phyloP scores from a whole-genome alignment of 2,329 filamentous ascomycete species.

The Botrytis hyacinthi region DNA sequence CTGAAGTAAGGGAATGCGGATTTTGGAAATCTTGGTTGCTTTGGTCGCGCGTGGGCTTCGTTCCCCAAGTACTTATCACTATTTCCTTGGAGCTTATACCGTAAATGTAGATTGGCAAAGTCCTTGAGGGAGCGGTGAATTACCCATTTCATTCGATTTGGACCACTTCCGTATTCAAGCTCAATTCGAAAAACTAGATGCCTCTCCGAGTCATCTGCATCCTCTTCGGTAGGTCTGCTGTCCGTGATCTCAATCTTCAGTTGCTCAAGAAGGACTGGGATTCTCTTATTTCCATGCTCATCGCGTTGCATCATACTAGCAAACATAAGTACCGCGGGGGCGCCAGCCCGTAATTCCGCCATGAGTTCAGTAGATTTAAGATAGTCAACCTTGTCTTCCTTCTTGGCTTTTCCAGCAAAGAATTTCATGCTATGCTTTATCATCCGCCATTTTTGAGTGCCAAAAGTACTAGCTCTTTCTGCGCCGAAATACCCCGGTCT shows the following conservation, averaged over 20 bases:
- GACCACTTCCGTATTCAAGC: constrained; percentile 91
- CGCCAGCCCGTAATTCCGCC: constrained; percentile 88
- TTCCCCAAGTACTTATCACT: constrained; percentile 75
- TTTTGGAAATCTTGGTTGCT: constrained; percentile 85
- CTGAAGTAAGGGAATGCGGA: constrained; percentile 88
- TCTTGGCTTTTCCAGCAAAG: constrained; percentile 70
- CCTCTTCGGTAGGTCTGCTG: constrained; percentile 64
- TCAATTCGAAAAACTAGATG: constrained; percentile 90
- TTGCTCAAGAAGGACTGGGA: constrained; percentile 92
- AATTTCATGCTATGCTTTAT: constrained; percentile 85
- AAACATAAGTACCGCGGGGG: constrained; percentile 88
- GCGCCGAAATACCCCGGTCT: constrained; percentile 54
- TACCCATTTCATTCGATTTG: constrained; percentile 95
- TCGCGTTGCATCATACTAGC: constrained; percentile 98
- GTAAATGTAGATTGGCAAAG: constrained; percentile 87
- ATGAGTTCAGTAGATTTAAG: constrained; percentile 95
- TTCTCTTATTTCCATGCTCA: constrained; percentile 91
- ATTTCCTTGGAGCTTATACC: constrained; percentile 84
- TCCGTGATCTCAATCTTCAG: constrained; percentile 85
- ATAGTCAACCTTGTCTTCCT: constrained; percentile 82
- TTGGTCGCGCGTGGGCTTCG: constrained; percentile 65
- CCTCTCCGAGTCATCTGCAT: constrained; percentile 51
- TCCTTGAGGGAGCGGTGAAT: constrained; percentile 84
- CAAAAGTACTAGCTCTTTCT: constrained; percentile 70
- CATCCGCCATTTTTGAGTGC: constrained; percentile 85